Evolutionary conservation across 139 green algal genomes (phyloP), one percentile per base, ranked within the genome.

Genomic region (Chlamydomonas sp.): DNA sequence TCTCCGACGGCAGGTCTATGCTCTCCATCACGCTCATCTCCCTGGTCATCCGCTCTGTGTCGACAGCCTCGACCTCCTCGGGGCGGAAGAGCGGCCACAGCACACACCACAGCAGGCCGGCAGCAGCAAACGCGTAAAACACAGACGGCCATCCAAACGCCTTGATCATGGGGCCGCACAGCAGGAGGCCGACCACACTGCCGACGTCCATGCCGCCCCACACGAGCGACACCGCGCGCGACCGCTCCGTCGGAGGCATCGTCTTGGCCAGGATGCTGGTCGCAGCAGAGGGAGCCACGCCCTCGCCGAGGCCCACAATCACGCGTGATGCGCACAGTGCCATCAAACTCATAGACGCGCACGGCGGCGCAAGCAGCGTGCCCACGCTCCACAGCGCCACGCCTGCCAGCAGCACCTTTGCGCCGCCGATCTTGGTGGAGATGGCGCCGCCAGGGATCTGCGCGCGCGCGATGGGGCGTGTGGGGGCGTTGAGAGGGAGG

Each of bases 171-270:
- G 91, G 91, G 0, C 90, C 90, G 61, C 84, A 92, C n/a, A 96
- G 67, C 65, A 96, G 73, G 67, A 96, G 76, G 4, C 91, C 91
- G 0, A 96, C 77, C 3, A 83, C 86, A 20, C 47, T 84, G 59
- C 94, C 94, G 1, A 97, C 81, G 67, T 98, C 93, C 59, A 99
- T 79, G 13, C 91, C 92, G 35, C 91, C 91, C 81, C 97, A 99
- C 3, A 98, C 91, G 2, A 82, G 82, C 28, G 87, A 87, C 0
- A 96, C 91, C 0, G 91, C 91, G 2, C 90, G 77, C 0, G 89
- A 83, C 3, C 91, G 83, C 78, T 96, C 90, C 0, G 74, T 73
- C 20, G 72, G 69, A 1, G 85, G 82, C 34, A 89, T 83, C 20
- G 29, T 71, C 59, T 73, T 79, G 3, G 92, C 85, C 43, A 98